Conservation (phyloP, 208 protist species). For the Herpetomonas muscarum region DNA sequence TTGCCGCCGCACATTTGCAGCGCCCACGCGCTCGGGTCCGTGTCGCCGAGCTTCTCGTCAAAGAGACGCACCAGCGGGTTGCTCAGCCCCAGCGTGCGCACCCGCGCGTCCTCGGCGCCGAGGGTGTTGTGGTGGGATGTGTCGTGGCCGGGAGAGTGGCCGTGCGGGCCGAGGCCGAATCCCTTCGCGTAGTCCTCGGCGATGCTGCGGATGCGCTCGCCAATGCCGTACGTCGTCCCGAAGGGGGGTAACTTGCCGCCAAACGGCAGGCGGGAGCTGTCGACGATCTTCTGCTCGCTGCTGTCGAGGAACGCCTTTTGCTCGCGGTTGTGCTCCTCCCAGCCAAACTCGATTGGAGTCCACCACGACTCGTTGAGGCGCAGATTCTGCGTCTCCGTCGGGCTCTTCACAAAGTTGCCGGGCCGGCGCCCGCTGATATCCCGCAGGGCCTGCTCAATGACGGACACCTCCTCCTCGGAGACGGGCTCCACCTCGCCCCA, state of each 20-base stretch:
- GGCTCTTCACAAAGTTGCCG: constrained; percentile 84
- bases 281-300: constrained; percentile 68
- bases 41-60: constrained; percentile 64
- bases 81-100: constrained; percentile 45
- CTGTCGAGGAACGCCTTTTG: constrained; percentile 57
- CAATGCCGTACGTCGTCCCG: constrained; percentile 80
- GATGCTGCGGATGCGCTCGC: constrained; percentile 81
- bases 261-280: constrained; percentile 65
- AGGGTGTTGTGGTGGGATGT: constrained; percentile 60
- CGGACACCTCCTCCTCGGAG: constrained; percentile 58
- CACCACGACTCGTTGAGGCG: constrained; percentile 85
- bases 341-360: constrained; percentile 68
- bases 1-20: constrained; percentile 47
- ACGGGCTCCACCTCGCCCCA: constrained; percentile 64
- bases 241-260: constrained; percentile 72
- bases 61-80: constrained; percentile 77
- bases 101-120: constrained; percentile 43
- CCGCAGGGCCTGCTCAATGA: constrained; percentile 84
- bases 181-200: constrained; percentile 73
- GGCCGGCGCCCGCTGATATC: constrained; percentile 86
- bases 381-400: constrained; percentile 56
- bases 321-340: constrained; percentile 78
- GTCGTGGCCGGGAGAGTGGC: constrained; percentile 69
- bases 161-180: constrained; percentile 82
- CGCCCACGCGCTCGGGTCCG: constrained; percentile 65